Evolutionary conservation across 805 yeast species (phyloP), one percentile per base, ranked within the genome.

Genomic region (Groenewaldozyma salmanticensis): DNA sequence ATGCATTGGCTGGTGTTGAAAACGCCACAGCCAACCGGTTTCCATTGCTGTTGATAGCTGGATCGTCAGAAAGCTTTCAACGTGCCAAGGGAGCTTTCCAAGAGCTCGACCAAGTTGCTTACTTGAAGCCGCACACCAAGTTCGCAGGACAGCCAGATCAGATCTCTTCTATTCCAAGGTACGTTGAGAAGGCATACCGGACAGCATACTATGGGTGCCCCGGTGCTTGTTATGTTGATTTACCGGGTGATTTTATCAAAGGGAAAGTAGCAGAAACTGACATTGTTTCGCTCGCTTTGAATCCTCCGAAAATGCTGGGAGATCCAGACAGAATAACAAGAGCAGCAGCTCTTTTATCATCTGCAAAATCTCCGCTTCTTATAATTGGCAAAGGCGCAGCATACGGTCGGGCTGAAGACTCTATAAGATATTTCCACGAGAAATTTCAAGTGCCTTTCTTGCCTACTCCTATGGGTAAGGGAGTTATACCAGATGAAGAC

Each of bases 401-500:
- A 0, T 66, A 71, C 43, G 61, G 65, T 1, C 57, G 58, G 29
- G 70, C 75, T 0, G 68, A 72, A 4, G 35, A 24, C 1, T 52
- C 55, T 2, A 44, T 79, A 5, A 56, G 71, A 1, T 31, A 48
- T 0, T 65, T 80, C 38, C 66, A 79, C 16, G 39, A 54, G 4
- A 29, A 40, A 1, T 71, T 74, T 39, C 51, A 61, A 6, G 38
- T 79, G 1, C 74, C 81, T 1, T 80, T 80, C 49, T 52, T 80
- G 37, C 84, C 87, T 6, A 79, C 87, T 0, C 86, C 88, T 2
- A 80, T 80, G 88, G 88, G 82, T 0, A 80, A 80, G 56, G 88
- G 88, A 6, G 74, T 79, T 0, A 59, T 80, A 1, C 62, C 73
- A 2, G 88, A 80, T 52, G 48, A 57, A 2, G 56, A 60, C 31